phyloP scores from a whole-genome alignment of 192 early-diverging fungal species.

The Spizellomyces punctatus region DNA sequence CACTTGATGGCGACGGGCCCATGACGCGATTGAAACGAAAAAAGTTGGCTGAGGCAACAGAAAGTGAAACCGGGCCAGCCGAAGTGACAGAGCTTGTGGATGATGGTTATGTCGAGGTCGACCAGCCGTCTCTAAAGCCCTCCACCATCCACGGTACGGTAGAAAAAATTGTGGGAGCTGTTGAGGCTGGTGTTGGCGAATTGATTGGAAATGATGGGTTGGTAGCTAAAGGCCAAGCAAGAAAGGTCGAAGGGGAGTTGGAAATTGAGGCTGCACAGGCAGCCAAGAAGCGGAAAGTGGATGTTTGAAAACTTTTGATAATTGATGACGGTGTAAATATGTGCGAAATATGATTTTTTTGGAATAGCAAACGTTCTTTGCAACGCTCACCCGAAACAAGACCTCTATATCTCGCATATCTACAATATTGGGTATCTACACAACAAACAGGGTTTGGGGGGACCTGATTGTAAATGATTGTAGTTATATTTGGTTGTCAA shows the following conservation, averaged over 20 bases:
- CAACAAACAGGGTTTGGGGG: no score
- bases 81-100: background rate
- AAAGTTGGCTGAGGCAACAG: constrained; percentile 25
- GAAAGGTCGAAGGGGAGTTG: constrained; percentile 10
- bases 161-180: constrained; percentile 28
- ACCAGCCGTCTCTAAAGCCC: constrained; percentile 1
- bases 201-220: constrained; percentile 28
- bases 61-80: background rate
- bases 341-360: no score
- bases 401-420: no score
- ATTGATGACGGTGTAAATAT: no score
- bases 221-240: constrained; percentile 25
- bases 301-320: no score
- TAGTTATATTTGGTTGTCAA: no score
- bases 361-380: no score
- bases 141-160: constrained; percentile 22
- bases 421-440: no score
- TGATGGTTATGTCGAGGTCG: background rate
- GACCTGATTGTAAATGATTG: no score
- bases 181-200: constrained; percentile 29
- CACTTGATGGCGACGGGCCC: background rate
- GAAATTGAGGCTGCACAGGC: constrained; percentile 21
- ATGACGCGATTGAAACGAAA: constrained; percentile 34
- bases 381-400: no score
- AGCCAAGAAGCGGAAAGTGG: background rate